These are phyloP conservation scores for Vitis hybrid DNA, from an alignment of 177 flowering plant species.

Conservation along the genomic window DNA sequence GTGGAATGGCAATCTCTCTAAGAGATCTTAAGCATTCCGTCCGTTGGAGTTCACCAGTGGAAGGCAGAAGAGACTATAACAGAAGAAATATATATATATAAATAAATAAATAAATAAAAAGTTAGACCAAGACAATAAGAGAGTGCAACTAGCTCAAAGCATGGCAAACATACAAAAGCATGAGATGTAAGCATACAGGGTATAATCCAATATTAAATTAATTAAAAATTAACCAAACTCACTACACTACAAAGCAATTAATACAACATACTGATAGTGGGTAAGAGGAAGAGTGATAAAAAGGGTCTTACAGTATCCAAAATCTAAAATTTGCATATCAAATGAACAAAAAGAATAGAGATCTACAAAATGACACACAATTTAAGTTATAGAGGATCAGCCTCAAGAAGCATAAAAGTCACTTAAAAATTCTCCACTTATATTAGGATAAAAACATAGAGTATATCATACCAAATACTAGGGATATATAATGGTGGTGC, in stretches of 20 bases:
- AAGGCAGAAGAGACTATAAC: constrained; percentile 67
- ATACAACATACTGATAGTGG: background rate
- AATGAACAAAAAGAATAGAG: no score
- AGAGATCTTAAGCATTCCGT: constrained; percentile 88
- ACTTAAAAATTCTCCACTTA: no score
- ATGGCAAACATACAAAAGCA: background rate
- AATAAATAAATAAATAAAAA: background rate
- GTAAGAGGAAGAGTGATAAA: background rate
- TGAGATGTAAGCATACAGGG: background rate
- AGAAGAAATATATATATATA: background rate
- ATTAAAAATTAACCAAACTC: background rate
- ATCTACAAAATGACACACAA: no score
- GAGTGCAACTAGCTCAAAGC: background rate
- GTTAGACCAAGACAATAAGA: background rate
- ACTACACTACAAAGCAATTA: background rate
- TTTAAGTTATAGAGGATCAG: no score
- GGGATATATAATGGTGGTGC: no score
- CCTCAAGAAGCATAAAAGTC: no score
- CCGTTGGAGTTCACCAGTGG: constrained; percentile 82
- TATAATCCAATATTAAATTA: background rate
- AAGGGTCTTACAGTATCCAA: no score
- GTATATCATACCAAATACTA: no score
- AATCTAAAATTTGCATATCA: no score
- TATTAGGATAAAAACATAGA: no score
- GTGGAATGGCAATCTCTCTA: constrained; percentile 76